Base-by-base conservation (phyloP, 306 rosid species). In the Dicorynia guianensis region DNA sequence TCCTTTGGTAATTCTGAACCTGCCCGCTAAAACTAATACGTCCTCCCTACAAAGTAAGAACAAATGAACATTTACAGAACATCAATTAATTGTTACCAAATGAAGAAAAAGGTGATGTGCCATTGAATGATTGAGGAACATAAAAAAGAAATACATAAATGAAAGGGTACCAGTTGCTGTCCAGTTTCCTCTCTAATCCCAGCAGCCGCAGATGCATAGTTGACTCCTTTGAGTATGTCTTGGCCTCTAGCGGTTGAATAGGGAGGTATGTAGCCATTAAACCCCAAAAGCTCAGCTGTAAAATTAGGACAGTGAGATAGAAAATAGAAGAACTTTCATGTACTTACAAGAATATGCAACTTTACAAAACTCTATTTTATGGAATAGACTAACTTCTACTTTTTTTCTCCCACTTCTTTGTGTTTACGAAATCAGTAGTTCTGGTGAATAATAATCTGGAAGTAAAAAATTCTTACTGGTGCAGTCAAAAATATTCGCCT, bases 131-230 rank as follows among this genome's bases (percentile, higher is more conserved):
- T n/a, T n/a, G n/a, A n/a, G n/a, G n/a, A 49, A 33, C 9, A 10
- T 40, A 40, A 7, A 40, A 40, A 40, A 40, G 0, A 40, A 40
- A 7, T 10, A 40, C 10, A 76, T 11, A 11, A 1, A 7, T 20
- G 55, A 13, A 44, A 43, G 4, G 19, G 15, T 71, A 94, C 98
- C 93, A 95, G 73, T 76, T 95, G 97, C 54, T 35, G 93, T 1
- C 98, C 98, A 17, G 96, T 95, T 83, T 95, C 97, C n/a, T 92
- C 96, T 80, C 96, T 81, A 62, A 95, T 95, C 50, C 98, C 98
- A n/a, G 97, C 98, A 14, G 97, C 98, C 38, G 97, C 98, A 13
- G 98, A 95, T 38, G 98, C 98, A 82, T 79, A 95, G 67, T 95
- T 95, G 11, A 90, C 95, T 68, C 98, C 98, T 72, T 34, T 72